Percentiles rank a stretch among this genome's conserved stretches.
These are phyloP conservation scores for Dioscorea alata DNA, from an alignment of 106 monocot genomes.

Conservation along the genomic window DNA sequence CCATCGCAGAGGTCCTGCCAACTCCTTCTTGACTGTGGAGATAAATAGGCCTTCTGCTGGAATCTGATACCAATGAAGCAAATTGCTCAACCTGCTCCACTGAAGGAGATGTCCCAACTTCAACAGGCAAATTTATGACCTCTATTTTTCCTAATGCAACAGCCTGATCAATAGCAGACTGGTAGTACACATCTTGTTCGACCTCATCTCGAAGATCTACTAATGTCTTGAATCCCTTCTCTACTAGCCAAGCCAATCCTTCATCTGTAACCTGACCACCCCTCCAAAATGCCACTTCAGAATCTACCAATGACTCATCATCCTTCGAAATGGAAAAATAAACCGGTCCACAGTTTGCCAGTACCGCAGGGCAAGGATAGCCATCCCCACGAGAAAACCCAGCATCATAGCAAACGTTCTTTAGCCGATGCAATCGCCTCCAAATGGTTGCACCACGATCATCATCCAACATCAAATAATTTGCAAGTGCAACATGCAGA, in stretches of 20 bases:
- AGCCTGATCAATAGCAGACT: slow-evolving; percentile 42
- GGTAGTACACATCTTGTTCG: slow-evolving; percentile 53
- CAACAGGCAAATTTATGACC: slow-evolving; percentile 67
- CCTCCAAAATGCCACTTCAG: slow-evolving; percentile 93
- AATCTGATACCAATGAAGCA: slow-evolving; percentile 57
- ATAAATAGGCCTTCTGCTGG: slow-evolving; percentile 64
- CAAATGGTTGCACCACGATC: slow-evolving; percentile 45
- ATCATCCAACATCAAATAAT: slow-evolving; percentile 58
- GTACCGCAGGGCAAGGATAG: slow-evolving; percentile 57
- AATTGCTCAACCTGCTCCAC: slow-evolving; percentile 79
- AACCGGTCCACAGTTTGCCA: slow-evolving; percentile 89
- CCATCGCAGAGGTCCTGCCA: slow-evolving; percentile 83
- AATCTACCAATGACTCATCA: slow-evolving; percentile 25
- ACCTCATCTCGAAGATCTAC: slow-evolving; percentile 84
- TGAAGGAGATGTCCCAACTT: slow-evolving; percentile 82
- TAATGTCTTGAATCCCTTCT: slow-evolving; percentile 80
- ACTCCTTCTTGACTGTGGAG: slow-evolving; percentile 91
- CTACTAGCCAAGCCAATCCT: slow-evolving; percentile 75
- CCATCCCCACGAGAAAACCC: slow-evolving; percentile 76
- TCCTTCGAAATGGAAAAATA: slow-evolving; percentile 49
- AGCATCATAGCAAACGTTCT: slow-evolving; percentile 92
- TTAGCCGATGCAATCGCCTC: slow-evolving; percentile 82
- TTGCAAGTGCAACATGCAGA: slow-evolving; percentile 75
- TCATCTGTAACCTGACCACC: slow-evolving; percentile 96
- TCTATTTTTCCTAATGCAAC: slow-evolving; percentile 60